phyloP scores from a whole-genome alignment of 257 asterid genomes.

The Fraxinus americana region DNA sequence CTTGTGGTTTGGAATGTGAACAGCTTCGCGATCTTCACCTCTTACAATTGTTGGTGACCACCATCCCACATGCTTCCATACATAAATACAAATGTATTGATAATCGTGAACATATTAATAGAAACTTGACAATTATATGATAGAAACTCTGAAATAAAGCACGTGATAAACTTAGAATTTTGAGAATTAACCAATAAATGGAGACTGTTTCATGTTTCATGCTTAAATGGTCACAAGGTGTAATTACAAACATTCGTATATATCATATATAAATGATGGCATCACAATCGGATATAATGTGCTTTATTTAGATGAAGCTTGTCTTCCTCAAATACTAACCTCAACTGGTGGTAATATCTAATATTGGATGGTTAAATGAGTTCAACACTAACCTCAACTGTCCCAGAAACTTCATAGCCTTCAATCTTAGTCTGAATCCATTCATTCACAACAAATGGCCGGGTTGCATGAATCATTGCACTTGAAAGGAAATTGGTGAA shows the following conservation, averaged over 20 bases:
- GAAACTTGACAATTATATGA: background rate
- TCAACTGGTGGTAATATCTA: no score
- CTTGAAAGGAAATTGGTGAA: slow-evolving; percentile 98
- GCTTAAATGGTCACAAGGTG: slow-evolving; percentile 8
- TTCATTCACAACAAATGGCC: slow-evolving; percentile 85
- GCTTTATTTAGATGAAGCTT: background rate
- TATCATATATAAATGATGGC: background rate
- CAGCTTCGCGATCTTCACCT: slow-evolving; percentile 98
- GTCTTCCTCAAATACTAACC: background rate
- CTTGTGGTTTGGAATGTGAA: slow-evolving; percentile 96
- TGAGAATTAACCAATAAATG: slow-evolving; percentile 2
- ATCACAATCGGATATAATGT: background rate
- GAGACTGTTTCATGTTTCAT: background rate
- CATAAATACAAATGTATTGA: slow-evolving; percentile 23
- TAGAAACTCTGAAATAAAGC: background rate
- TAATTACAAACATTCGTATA: background rate
- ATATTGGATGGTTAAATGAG: background rate
- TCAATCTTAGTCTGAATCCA: slow-evolving; percentile 98
- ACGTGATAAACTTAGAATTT: background rate
- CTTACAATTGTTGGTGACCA: slow-evolving; percentile 95
- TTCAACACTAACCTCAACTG: slow-evolving; percentile 77
- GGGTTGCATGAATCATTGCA: slow-evolving; percentile 93
- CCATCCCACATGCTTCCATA: slow-evolving; percentile 89
- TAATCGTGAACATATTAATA: slow-evolving; percentile 1
- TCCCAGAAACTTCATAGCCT: slow-evolving; percentile 98